Conservation (phyloP, 2,329 filamentous ascomycete species). For the Nannizziopsis arthrosporioides region DNA sequence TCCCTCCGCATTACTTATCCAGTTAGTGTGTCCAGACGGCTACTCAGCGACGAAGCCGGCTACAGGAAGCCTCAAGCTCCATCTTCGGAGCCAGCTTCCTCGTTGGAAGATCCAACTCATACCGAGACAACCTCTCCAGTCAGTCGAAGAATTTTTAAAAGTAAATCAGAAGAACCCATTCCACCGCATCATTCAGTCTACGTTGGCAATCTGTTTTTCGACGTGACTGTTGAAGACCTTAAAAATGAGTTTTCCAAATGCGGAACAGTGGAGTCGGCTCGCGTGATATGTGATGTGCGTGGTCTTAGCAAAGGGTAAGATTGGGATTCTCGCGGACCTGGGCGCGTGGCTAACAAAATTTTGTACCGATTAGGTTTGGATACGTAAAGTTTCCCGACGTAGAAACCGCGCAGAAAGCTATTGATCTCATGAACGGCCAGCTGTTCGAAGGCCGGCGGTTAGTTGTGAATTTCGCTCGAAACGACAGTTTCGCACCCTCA, state of each 20-base stretch:
- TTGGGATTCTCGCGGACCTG: neutral
- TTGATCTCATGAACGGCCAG: slow-evolving; percentile 47
- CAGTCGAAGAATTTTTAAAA: neutral
- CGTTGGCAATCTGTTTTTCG: slow-evolving; percentile 59
- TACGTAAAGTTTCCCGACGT: slow-evolving; percentile 50
- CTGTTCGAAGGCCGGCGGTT: slow-evolving; percentile 54
- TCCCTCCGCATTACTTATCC: slow-evolving; percentile 27
- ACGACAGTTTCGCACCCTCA: slow-evolving; percentile 14
- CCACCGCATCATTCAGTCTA: slow-evolving; percentile 43
- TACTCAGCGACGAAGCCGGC: slow-evolving; percentile 34
- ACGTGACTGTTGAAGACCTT: slow-evolving; percentile 51
- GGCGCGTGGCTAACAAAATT: neutral
- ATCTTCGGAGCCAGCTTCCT: neutral
- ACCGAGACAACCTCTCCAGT: slow-evolving; percentile 11
- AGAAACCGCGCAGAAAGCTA: slow-evolving; percentile 44
- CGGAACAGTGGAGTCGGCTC: slow-evolving; percentile 43
- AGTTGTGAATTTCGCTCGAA: slow-evolving; percentile 48
- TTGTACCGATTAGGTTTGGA: slow-evolving; percentile 43
- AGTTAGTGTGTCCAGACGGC: slow-evolving; percentile 35
- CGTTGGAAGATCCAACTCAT: slow-evolving; percentile 8
- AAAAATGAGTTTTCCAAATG: slow-evolving; percentile 48
- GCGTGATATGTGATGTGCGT: slow-evolving; percentile 48
- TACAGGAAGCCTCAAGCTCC: neutral
- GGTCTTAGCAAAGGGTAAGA: slow-evolving; percentile 59
- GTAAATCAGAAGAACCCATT: slow-evolving; percentile 8